These are phyloP conservation scores for Kazachstania viticola DNA, from an alignment of 805 yeast genomes.

Conservation along the genomic window DNA sequence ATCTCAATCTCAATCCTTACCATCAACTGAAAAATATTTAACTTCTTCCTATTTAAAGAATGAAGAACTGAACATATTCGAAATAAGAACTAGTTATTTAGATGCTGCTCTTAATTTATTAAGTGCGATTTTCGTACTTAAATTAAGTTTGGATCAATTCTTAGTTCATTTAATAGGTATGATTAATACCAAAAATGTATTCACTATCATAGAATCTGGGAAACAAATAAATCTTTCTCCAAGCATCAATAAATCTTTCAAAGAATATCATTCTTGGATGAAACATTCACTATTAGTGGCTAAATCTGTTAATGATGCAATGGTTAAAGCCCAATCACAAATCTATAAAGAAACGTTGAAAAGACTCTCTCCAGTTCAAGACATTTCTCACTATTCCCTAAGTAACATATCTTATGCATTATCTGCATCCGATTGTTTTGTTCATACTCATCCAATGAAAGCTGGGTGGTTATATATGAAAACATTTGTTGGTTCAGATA, in stretches of 20 bases:
- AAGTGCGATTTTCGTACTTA: constrained; percentile 31
- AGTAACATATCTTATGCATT: constrained; percentile 4
- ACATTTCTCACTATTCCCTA: constrained; percentile 40
- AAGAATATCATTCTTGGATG: constrained; percentile 8
- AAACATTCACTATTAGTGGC: constrained; percentile 4
- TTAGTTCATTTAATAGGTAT: constrained; percentile 6
- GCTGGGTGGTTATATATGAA: constrained; percentile 83
- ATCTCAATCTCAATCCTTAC: constrained; percentile 39
- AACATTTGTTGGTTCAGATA: constrained; percentile 35
- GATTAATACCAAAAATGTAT: constrained; percentile 18
- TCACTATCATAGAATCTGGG: constrained; percentile 10
- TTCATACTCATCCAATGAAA: constrained; percentile 32
- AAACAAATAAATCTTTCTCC: constrained; percentile 5
- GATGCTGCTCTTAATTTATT: constrained; percentile 46
- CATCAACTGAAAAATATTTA: constrained; percentile 30
- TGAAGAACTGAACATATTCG: constrained; percentile 64
- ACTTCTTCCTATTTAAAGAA: constrained; percentile 50
- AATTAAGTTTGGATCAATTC: constrained; percentile 13
- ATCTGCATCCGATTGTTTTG: constrained; percentile 3
- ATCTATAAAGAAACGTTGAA: constrained; percentile 47
- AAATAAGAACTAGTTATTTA: constrained; percentile 53
- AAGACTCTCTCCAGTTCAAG: constrained; percentile 47
- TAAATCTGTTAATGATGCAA: constrained; percentile 21
- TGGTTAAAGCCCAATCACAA: constrained; percentile 42
- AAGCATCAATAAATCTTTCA: constrained; percentile 2